Conservation (phyloP, 331 rosid species). For the Arachis monticola region DNA sequence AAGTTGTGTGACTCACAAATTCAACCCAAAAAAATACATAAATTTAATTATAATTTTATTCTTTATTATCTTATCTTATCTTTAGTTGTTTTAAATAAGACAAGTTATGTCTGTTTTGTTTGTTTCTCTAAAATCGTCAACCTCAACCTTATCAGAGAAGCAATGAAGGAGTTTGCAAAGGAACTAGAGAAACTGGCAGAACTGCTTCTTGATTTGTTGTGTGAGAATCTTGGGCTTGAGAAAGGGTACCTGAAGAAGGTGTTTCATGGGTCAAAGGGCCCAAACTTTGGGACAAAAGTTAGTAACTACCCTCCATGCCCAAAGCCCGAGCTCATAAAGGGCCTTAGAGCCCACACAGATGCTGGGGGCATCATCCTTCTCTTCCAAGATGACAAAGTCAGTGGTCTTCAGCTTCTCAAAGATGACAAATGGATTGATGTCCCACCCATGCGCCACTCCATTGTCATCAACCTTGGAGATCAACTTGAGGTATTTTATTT, state of each 20-base stretch:
- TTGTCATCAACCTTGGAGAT: constrained; percentile 93
- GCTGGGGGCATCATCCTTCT: constrained; percentile 95
- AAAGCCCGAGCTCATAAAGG: constrained; percentile 89
- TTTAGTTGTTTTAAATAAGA: too few species aligned
- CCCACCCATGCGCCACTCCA: constrained; percentile 96
- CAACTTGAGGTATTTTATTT: constrained; percentile 79
- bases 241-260: constrained; percentile 81
- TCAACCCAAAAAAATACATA: too few species aligned
- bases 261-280: constrained; percentile 84
- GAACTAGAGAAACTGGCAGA: constrained; percentile 83
- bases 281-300: constrained; percentile 91
- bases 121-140: not conserved
- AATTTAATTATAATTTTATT: too few species aligned
- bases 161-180: constrained; percentile 72
- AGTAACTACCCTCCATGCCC: constrained; percentile 98
- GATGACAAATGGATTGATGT: constrained; percentile 88
- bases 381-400: constrained; percentile 95
- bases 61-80: too few species aligned
- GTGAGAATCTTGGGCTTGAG: constrained; percentile 92
- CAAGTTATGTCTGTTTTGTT: not conserved
- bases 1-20: too few species aligned
- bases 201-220: constrained; percentile 73
- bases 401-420: constrained; percentile 96
- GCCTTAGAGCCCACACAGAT: constrained; percentile 95
- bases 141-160: constrained; percentile 52